Evolutionary conservation across 139 green algal species (phyloP).

Genomic region (Chlorella sorokiniana): DNA sequence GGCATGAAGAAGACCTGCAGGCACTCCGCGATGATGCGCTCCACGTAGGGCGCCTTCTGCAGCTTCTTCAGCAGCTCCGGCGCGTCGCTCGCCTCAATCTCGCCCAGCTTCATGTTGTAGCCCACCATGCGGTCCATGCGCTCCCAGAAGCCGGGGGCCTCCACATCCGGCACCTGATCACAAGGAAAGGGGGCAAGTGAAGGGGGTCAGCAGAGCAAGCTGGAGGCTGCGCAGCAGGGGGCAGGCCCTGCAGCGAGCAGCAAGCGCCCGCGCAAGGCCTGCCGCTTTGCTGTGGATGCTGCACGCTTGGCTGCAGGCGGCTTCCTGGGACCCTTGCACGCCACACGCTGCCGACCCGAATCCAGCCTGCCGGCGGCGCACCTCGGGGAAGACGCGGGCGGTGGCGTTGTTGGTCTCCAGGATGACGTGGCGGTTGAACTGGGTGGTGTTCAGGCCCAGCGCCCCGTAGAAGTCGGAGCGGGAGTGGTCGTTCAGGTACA

Average conservation of each 20-base stretch:
- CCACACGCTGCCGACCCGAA: neutral
- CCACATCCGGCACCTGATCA: conserved; percentile 72
- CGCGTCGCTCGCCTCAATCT: conserved; percentile 69
- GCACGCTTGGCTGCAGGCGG: neutral
- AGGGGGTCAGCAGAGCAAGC: neutral
- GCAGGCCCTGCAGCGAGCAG: neutral
- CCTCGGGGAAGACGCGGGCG: conserved; percentile 94
- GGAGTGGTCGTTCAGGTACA: conserved; percentile 99
- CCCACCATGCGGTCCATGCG: conserved; percentile 82
- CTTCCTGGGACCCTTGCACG: neutral
- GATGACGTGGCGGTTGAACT: conserved; percentile 99
- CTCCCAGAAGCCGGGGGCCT: conserved; percentile 88
- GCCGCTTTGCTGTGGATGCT: too few species aligned
- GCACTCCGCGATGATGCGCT: conserved; percentile 79
- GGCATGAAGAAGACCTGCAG: conserved; percentile 85
- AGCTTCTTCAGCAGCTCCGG: conserved; percentile 79
- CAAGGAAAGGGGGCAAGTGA: neutral
- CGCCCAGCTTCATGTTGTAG: conserved; percentile 81
- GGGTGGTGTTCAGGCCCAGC: conserved; percentile 92
- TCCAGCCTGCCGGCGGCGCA: too few species aligned
- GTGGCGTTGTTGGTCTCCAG: conserved; percentile 99
- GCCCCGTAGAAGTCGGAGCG: conserved; percentile 89
- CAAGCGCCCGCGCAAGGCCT: too few species aligned
- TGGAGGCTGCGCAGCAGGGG: neutral
- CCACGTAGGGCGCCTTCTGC: conserved; percentile 73